phyloP scores from a whole-genome alignment of 23 red algal species.

The Gracilariopsis chorda region DNA sequence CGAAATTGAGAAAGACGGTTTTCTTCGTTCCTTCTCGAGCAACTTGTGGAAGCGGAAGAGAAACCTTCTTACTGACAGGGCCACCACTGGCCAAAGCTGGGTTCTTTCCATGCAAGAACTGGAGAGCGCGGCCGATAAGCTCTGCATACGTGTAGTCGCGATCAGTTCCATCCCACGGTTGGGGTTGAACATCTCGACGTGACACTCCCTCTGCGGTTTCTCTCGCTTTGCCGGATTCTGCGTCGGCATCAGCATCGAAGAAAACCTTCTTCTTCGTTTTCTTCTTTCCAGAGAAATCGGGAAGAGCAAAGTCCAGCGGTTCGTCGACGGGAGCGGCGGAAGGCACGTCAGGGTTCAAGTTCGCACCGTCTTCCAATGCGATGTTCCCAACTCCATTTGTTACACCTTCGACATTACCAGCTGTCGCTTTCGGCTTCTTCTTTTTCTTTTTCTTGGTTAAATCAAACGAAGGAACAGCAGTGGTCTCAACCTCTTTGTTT shows the following conservation, averaged over 20 bases:
- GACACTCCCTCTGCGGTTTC: neutral
- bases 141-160: constrained; percentile 96
- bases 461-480: constrained; percentile 60
- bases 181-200: constrained; percentile 46
- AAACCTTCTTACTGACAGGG: constrained; percentile 48
- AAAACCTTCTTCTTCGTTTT: constrained; percentile 88
- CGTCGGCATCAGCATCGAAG: constrained; percentile 60
- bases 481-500: neutral
- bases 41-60: constrained; percentile 82
- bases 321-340: neutral
- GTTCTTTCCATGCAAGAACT: constrained; percentile 89
- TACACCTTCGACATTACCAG: constrained; percentile 17
- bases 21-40: constrained; percentile 92
- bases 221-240: neutral
- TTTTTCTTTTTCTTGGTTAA: constrained; percentile 87
- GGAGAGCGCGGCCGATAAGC: constrained; percentile 74
- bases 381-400: constrained; percentile 13
- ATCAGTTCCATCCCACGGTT: constrained; percentile 85
- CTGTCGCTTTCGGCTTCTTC: constrained; percentile 68
- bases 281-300: constrained; percentile 74
- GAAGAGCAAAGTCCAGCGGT: constrained; percentile 60
- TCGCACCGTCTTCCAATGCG: neutral
- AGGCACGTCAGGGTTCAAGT: neutral
- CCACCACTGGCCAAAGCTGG: constrained; percentile 49
- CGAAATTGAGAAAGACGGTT: constrained; percentile 97